A percentile compares a stretch with the other conserved stretches of the same genome.
phyloP scores from a whole-genome alignment of 371 early-diverging fungal species.

The Mucor racemosus region DNA sequence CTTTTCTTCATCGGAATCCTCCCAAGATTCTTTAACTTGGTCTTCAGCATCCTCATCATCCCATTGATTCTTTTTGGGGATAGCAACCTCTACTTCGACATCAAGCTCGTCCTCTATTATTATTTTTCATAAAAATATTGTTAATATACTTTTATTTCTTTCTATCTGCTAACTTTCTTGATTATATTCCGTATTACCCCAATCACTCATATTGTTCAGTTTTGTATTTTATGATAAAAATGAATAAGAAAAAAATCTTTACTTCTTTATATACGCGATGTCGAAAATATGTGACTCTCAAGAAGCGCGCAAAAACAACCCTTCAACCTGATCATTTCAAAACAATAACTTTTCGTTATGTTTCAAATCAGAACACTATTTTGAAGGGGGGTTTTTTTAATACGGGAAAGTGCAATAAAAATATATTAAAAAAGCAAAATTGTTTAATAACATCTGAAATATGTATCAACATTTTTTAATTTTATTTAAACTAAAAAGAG shows the following conservation, averaged over 20 bases:
- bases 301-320: not conserved
- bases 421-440: too few relatives aligned
- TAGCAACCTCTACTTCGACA: slow-evolving; percentile 31
- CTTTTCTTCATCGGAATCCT: slow-evolving; percentile 74
- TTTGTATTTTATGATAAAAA: not conserved
- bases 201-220: slow-evolving; percentile 60
- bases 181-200: slow-evolving; percentile 57
- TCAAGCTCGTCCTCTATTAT: slow-evolving; percentile 43
- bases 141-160: not conserved
- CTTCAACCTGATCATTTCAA: too few relatives aligned
- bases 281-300: not conserved
- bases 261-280: not conserved
- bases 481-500: too few relatives aligned
- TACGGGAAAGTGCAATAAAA: too few relatives aligned
- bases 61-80: slow-evolving; percentile 68
- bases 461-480: too few relatives aligned
- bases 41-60: slow-evolving; percentile 87
- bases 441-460: too few relatives aligned
- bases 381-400: too few relatives aligned
- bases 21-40: slow-evolving; percentile 77
- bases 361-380: too few relatives aligned
- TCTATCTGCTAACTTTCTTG: not conserved
- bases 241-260: not conserved
- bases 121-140: not conserved
- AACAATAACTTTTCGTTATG: too few relatives aligned